Conservation (phyloP, 2,329 filamentous ascomycete genomes). For the Stagonosporopsis cucurbitacearum region DNA sequence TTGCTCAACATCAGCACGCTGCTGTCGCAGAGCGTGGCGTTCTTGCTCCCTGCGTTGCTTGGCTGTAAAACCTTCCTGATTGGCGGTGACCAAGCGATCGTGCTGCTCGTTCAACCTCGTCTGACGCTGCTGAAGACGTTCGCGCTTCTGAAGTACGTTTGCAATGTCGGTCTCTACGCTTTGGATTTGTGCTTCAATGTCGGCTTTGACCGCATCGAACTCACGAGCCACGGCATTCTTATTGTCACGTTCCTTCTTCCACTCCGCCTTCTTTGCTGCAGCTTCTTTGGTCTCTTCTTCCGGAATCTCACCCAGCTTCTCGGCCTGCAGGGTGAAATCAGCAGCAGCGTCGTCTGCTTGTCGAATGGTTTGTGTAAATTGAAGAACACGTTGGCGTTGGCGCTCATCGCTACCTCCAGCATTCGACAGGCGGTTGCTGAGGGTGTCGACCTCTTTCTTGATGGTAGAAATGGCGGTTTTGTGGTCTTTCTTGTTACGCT, state of each 20-base stretch:
- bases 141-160: conserved; percentile 70
- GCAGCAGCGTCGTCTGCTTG: conserved; percentile 69
- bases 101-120: conserved; percentile 76
- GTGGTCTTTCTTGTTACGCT: conserved; percentile 76
- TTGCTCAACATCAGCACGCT: conserved; percentile 45
- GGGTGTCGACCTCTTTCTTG: conserved; percentile 75
- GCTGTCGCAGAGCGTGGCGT: conserved; percentile 45
- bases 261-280: conserved; percentile 63
- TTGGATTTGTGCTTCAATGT: conserved; percentile 68
- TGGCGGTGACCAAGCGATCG: conserved; percentile 72
- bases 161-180: conserved; percentile 69
- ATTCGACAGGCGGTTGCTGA: conserved; percentile 69
- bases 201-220: conserved; percentile 67
- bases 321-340: conserved; percentile 66
- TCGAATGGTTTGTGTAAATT: conserved; percentile 76
- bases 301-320: conserved; percentile 68
- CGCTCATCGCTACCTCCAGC: conserved; percentile 78
- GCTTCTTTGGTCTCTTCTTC: conserved; percentile 66
- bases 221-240: conserved; percentile 60
- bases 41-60: conserved; percentile 58
- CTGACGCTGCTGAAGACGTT: conserved; percentile 74
- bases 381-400: conserved; percentile 74
- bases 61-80: conserved; percentile 68
- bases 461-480: conserved; percentile 70
- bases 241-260: conserved; percentile 61